Evolutionary conservation across 176 grass and related monocot genomes (phyloP).

Genomic region (Cenchrus americanus): DNA sequence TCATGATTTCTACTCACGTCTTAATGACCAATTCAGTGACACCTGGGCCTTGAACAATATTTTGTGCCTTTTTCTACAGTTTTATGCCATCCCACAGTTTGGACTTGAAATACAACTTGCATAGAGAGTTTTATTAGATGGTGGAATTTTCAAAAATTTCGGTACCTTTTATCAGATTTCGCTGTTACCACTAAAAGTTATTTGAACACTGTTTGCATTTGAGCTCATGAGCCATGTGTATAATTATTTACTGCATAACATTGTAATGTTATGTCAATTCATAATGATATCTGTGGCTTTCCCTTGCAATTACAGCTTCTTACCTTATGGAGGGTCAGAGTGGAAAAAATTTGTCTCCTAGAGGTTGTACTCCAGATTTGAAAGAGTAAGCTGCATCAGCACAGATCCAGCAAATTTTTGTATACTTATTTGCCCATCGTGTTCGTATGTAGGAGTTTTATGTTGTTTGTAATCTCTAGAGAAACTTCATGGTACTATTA

Average conservation of each 20-base stretch:
- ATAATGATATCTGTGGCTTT: constrained; percentile 25
- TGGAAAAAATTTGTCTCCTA: constrained; percentile 62
- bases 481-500: constrained; percentile 1
- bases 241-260: too few species aligned
- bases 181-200: neutral
- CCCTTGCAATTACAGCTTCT: constrained; percentile 60
- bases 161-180: neutral
- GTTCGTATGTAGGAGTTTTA: neutral
- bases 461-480: neutral
- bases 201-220: neutral
- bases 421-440: neutral
- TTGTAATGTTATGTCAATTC: too few species aligned
- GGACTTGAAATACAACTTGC: neutral
- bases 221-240: constrained; percentile 5
- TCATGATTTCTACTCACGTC: neutral
- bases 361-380: constrained; percentile 54
- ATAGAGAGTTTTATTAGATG: neutral
- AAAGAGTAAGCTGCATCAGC: constrained; percentile 56
- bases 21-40: neutral
- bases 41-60: neutral
- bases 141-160: neutral
- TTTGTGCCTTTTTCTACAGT: neutral
- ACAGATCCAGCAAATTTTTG: neutral
- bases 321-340: constrained; percentile 63
- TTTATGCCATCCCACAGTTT: neutral